These are phyloP conservation scores for Fraxinus excelsior DNA, from an alignment of 257 asterid genomes.

Conservation along the genomic window DNA sequence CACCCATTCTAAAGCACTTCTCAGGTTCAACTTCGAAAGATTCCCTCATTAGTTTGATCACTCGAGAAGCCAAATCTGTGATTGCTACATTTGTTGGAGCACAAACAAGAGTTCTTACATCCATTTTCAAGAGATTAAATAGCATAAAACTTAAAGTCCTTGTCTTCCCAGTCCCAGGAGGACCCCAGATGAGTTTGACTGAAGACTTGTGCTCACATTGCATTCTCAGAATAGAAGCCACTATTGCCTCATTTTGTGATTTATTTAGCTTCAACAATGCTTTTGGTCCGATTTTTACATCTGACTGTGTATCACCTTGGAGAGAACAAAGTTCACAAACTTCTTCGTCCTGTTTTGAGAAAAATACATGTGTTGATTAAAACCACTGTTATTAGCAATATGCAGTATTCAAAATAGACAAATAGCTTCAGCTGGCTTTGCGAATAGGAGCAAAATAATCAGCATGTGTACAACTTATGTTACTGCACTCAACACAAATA, in stretches of 20 bases:
- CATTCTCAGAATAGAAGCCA: conserved; percentile 18
- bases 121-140: conserved; percentile 23
- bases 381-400: background rate
- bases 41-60: conserved; percentile 34
- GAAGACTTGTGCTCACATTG: conserved; percentile 22
- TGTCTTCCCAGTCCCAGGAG: conserved; percentile 38
- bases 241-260: conserved; percentile 38
- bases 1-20: conserved; percentile 29
- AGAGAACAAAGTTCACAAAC: conserved; percentile 31
- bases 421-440: background rate
- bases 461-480: background rate
- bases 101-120: conserved; percentile 22
- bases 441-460: background rate
- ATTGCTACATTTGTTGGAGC: conserved; percentile 43
- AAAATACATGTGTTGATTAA: background rate
- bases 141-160: conserved; percentile 26
- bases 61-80: conserved; percentile 31
- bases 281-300: conserved; percentile 15
- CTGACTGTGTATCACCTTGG: background rate
- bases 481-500: no score
- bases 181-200: conserved; percentile 34
- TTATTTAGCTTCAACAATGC: conserved; percentile 37
- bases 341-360: conserved; percentile 26
- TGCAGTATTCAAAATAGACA: background rate
- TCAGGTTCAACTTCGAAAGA: conserved; percentile 15